Evolutionary conservation across 805 yeast genomes (phyloP), one percentile per base, ranked within the genome.

Genomic region (Yamadazyma ubonensis): DNA sequence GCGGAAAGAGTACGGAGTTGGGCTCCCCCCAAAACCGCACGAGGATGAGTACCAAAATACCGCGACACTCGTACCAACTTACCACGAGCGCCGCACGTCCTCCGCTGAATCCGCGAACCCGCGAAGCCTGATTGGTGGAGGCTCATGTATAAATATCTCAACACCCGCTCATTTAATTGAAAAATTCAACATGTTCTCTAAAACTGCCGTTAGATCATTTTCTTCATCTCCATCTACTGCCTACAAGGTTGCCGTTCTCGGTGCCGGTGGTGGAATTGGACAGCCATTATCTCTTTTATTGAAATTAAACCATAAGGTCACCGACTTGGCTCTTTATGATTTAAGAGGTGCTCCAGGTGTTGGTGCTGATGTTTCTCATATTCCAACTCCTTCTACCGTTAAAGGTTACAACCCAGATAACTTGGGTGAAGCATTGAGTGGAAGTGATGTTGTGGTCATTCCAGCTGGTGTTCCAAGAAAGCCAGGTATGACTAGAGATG

Each of bases 401-500:
- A 77, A 71, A 52, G 97, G 97, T 50, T 90, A 76, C 76, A 76
- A 86, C 44, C 95, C 96, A 53, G 95, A 86, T 50, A 78, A 81
- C 45, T 70, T 88, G 48, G 70, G 74, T 44, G 70, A 68, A 41
- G 95, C 96, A 14, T 70, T 90, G 53, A 69, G 75, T 38, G 89
- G 82, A 36, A 78, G 96, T 38, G 95, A 89, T 55, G 81, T 90
- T 45, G 90, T 90, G 38, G 78, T 90, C 43, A 86, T 90, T 67
- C 96, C 97, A 61, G 97, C 97, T 42, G 97, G 97, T 75, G 95
- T 90, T 43, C 97, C 95, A 75, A 86, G 95, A 80, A 90, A 89
- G 75, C 97, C 97, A 53, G 97, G 97, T 67, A 90, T 90, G 97
- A 87, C 96, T 60, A 86, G 97, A 76, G 97, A 90, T 65, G 97